A percentile compares a stretch with the other conserved stretches of the same genome.
Conservation (phyloP, 2,329 filamentous ascomycete species). For the Plenodomus lindquistii region DNA sequence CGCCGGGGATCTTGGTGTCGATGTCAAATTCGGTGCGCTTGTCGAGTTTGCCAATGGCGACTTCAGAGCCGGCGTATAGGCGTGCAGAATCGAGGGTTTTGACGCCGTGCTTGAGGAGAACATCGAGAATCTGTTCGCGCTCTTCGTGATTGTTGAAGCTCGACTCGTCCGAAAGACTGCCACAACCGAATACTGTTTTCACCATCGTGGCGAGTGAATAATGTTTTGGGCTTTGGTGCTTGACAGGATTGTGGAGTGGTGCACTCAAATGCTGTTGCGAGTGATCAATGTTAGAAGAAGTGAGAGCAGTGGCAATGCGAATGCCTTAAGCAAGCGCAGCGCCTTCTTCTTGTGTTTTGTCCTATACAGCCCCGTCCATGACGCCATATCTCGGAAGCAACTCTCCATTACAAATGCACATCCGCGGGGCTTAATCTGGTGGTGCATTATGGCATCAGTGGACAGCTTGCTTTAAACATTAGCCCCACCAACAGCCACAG, state of each 20-base stretch:
- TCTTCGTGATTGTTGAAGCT: constrained; percentile 17
- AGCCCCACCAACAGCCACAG: neutral
- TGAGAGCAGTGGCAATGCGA: neutral
- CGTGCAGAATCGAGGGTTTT: constrained; percentile 48
- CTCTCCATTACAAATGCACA: neutral
- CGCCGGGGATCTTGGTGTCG: constrained; percentile 53
- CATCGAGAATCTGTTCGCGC: constrained; percentile 26
- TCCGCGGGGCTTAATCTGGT: too few relatives aligned
- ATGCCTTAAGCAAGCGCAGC: neutral
- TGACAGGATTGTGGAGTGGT: too few relatives aligned
- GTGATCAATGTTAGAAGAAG: neutral
- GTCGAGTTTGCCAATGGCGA: constrained; percentile 45
- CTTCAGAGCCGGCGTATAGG: constrained; percentile 49
- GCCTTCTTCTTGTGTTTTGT: neutral
- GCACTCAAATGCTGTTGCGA: too few relatives aligned
- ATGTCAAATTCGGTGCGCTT: constrained; percentile 50
- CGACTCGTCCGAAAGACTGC: constrained; percentile 20
- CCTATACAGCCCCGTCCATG: neutral
- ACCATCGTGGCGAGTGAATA: constrained; percentile 19
- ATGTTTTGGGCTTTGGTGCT: too few relatives aligned
- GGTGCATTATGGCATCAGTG: neutral
- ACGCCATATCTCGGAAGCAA: neutral
- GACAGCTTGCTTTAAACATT: neutral
- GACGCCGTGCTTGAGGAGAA: constrained; percentile 39
- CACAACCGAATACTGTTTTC: constrained; percentile 45